phyloP scores from a whole-genome alignment of 768 basidiomycete species.

The Suillus paluster region DNA sequence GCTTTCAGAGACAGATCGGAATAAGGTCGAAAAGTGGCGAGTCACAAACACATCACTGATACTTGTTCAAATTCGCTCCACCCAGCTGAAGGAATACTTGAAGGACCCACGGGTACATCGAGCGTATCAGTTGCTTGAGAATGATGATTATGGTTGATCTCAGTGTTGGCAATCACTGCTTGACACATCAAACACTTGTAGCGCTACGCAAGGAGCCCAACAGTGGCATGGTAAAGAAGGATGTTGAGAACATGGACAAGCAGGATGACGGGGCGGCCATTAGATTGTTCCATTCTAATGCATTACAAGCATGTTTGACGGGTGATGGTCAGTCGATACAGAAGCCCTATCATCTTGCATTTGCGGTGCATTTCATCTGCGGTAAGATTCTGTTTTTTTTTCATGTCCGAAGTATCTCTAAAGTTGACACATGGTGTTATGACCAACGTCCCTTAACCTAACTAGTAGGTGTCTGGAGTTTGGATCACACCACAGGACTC shows the following conservation, averaged over 20 bases:
- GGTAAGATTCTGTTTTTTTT: not conserved
- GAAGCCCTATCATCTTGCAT: slow-evolving; percentile 5
- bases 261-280: slow-evolving; percentile 37
- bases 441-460: too few species aligned
- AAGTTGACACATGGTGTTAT: not conserved
- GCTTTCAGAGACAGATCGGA: too few species aligned
- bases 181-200: not conserved
- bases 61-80: too few species aligned
- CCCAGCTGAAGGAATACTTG: too few species aligned
- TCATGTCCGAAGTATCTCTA: not conserved
- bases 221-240: slow-evolving; percentile 19
- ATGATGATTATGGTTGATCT: not conserved
- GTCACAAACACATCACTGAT: too few species aligned
- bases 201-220: not conserved
- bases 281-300: slow-evolving; percentile 25
- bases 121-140: too few species aligned
- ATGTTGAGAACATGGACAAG: slow-evolving; percentile 33
- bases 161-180: not conserved
- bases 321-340: slow-evolving; percentile 5
- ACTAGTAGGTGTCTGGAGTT: too few species aligned
- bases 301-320: slow-evolving; percentile 17
- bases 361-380: slow-evolving; percentile 7
- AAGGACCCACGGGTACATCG: too few species aligned
- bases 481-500: too few species aligned
- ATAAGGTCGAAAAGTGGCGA: too few species aligned